Conservation (phyloP, 2,329 filamentous ascomycete genomes). For the Hortaea sp. region DNA sequence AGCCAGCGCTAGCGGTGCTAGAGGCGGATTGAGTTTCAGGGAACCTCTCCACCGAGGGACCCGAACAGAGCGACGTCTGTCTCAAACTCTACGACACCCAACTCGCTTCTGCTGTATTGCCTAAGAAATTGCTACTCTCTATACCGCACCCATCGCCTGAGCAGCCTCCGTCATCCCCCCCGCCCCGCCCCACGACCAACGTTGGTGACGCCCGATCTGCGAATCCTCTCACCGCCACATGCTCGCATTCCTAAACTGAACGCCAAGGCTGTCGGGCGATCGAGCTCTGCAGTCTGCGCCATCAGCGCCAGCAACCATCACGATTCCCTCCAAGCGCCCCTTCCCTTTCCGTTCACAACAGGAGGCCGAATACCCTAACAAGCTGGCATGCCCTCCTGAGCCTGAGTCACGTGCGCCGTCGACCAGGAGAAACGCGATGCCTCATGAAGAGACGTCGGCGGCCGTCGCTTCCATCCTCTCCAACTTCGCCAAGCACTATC, state of each 20-base stretch:
- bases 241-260: not conserved
- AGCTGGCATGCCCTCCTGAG: not conserved
- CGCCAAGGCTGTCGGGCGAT: not conserved
- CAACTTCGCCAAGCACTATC: conserved; percentile 40
- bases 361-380: not conserved
- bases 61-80: too few species aligned
- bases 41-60: too few species aligned
- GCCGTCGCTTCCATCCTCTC: conserved; percentile 32
- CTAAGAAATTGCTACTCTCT: too few species aligned
- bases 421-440: not conserved
- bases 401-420: not conserved
- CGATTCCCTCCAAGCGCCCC: not conserved
- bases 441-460: conserved; percentile 21
- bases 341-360: not conserved
- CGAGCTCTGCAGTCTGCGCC: not conserved
- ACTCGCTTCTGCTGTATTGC: too few species aligned
- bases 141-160: too few species aligned
- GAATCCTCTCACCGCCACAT: not conserved
- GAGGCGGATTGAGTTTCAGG: too few species aligned
- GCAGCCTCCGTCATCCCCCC: not conserved
- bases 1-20: too few species aligned
- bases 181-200: not conserved
- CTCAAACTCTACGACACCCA: too few species aligned
- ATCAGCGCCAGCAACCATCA: not conserved
- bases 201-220: not conserved